Base-by-base conservation (phyloP, 352 stramenopile genomes). In the Globisporangium nodosum region DNA sequence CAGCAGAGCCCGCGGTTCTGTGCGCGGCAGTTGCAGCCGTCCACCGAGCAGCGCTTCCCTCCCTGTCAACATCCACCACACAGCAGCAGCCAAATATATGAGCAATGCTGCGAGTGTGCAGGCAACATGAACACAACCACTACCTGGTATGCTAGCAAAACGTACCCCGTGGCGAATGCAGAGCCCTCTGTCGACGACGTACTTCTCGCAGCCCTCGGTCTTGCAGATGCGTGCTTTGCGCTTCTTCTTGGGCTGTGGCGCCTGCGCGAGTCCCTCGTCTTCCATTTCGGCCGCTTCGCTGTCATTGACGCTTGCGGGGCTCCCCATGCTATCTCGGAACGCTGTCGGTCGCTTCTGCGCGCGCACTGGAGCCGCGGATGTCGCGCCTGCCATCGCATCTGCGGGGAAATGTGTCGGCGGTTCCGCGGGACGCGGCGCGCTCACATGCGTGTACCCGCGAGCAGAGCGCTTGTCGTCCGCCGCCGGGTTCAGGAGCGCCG, bases 151-250 rank as follows among this genome's bases (percentile, higher is more conserved):
- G 35, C 35, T 12, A 16, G 13, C 8, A 13, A 45, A 33, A 58
- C 60, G 52, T 64, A 78, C 70, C 49, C 70, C 70, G 39, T 78
- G 70, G 24, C 68, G 61, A 65, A 78, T 78, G 60, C 70, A 78
- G 21, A 78, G 63, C 27, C 70, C 70, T 20, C 71, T 65, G 49
- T 78, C 70, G 24, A 78, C 70, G 27, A 78, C 70, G 39, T 78
- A 76, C 56, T 78, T 78, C 18, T 71, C 66, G 51, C 70, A 78
- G 15, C 70, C 68, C 15, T 75, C 68, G n/a, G 56, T 60, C 30
- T 62, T 76, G 48, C 70, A 78, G 20, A 78, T 74, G 12, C 70
- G 64, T 13, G 65, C 65, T 48, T 78, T 78, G 27, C 70, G 70
- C 40, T 76, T 78, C 54, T 78, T 78, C 52, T 75, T 78, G 13